phyloP scores from a whole-genome alignment of 129 eudicot genomes.

The Calendula officinalis region DNA sequence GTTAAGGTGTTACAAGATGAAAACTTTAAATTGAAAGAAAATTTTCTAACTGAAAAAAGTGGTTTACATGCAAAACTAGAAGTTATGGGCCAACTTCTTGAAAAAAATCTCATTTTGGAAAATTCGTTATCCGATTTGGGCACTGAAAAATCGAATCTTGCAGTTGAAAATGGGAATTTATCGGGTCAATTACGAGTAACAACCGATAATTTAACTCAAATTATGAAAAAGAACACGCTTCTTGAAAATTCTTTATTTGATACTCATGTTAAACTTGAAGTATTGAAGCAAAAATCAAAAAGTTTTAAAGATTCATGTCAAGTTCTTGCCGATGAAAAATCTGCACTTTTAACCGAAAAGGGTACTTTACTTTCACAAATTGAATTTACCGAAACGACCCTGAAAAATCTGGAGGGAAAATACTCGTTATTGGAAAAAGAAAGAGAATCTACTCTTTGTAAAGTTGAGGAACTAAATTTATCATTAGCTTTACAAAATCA shows the following conservation, averaged over 20 bases:
- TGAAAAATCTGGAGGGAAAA: conserved; percentile 47
- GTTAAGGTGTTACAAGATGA: conserved; percentile 60
- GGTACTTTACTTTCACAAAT: conserved; percentile 44
- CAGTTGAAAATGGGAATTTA: conserved; percentile 56
- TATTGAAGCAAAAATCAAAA: conserved; percentile 48
- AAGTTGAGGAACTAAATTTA: conserved; percentile 51
- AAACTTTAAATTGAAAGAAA: conserved; percentile 46
- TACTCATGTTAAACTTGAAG: conserved; percentile 63
- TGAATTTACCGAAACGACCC: conserved; percentile 39
- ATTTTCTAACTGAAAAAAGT: conserved; percentile 39
- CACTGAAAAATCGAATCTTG: conserved; percentile 58
- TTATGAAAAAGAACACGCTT: conserved; percentile 52
- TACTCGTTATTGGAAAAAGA: conserved; percentile 54
- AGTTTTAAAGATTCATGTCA: conserved; percentile 65
- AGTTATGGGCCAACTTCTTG: conserved; percentile 58
- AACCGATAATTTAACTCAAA: conserved; percentile 51
- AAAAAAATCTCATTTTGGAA: conserved; percentile 65
- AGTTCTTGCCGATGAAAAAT: conserved; percentile 58
- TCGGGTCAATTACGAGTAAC: conserved; percentile 46
- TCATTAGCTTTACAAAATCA: conserved; percentile 49
- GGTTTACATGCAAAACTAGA: conserved; percentile 57
- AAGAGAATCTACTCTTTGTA: conserved; percentile 44
- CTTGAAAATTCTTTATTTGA: conserved; percentile 57
- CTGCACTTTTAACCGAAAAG: conserved; percentile 51
- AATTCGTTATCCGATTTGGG: conserved; percentile 61